Percentiles rank a stretch among this genome's conserved stretches.
Evolutionary conservation across 176 grass and related monocot species (phyloP).

Genomic region (Thalia dealbata): DNA sequence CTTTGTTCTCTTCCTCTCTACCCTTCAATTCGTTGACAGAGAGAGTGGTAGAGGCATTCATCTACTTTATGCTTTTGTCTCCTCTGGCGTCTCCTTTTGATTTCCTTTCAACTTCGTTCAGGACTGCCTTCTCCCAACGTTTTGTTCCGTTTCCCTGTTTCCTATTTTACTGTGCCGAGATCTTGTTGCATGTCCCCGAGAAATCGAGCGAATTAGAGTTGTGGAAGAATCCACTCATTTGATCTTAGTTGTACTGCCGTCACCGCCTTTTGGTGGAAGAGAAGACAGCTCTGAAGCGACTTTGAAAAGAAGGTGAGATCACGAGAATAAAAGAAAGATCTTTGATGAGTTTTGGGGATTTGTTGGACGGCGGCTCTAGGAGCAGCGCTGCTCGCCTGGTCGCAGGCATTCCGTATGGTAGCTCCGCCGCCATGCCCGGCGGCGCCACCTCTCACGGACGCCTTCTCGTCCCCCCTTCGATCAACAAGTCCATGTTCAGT

Average conservation of each 20-base stretch:
- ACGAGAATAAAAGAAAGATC: background rate
- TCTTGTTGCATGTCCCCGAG: background rate
- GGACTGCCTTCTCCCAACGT: background rate
- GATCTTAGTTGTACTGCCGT: background rate
- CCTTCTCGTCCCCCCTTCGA: background rate
- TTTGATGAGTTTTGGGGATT: background rate
- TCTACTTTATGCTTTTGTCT: background rate
- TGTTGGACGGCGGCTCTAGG: constrained; percentile 30
- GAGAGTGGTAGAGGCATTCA: constrained; percentile 15
- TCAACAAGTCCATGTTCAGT: constrained; percentile 19
- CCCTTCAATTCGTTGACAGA: background rate
- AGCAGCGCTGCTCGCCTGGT: constrained; percentile 3
- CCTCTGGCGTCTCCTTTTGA: background rate
- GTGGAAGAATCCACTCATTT: background rate
- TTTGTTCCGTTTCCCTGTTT: background rate
- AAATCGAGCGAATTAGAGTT: background rate
- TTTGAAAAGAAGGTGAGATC: background rate
- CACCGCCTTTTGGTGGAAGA: background rate
- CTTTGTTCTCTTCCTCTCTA: constrained; percentile 9
- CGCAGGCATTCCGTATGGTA: background rate
- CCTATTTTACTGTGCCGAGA: background rate
- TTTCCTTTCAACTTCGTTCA: too few species aligned
- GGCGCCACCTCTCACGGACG: background rate
- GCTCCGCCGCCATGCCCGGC: background rate
- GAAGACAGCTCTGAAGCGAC: background rate